Evolutionary conservation across 176 grass and related monocot genomes (phyloP).

Genomic region (Musa beccarii): DNA sequence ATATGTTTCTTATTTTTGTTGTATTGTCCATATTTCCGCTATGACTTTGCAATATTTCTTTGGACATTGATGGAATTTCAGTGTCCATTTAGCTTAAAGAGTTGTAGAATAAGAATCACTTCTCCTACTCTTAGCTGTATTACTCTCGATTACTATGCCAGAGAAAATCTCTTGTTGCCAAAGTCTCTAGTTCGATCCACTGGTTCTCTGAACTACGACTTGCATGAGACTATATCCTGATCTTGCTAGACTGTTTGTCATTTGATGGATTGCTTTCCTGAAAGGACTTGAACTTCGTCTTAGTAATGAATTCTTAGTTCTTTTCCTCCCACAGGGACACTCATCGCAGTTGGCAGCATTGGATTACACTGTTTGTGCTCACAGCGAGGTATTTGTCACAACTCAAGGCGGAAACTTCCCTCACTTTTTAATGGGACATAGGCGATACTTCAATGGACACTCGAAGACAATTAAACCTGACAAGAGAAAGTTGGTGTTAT

Average conservation of each 20-base stretch:
- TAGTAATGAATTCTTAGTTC: background rate
- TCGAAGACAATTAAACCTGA: conserved; percentile 82
- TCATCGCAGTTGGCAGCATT: conserved; percentile 75
- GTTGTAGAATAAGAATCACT: background rate
- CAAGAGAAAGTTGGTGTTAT: conserved; percentile 62
- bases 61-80: background rate
- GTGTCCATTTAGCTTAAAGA: background rate
- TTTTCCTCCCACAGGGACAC: conserved; percentile 41
- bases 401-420: conserved; percentile 97
- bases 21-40: background rate
- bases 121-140: background rate
- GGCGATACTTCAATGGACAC: conserved; percentile 61
- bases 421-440: conserved; percentile 84
- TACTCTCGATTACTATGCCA: background rate
- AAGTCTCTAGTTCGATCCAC: too few relatives aligned
- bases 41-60: background rate
- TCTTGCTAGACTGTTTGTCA: background rate
- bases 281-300: background rate
- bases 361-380: conserved; percentile 61
- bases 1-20: background rate
- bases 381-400: conserved; percentile 64
- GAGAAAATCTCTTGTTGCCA: too few relatives aligned
- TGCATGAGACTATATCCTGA: background rate
- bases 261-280: background rate
- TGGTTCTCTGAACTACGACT: background rate